These are phyloP conservation scores for Leccinum barrowsii DNA, from an alignment of 768 basidiomycete genomes.

Conservation along the genomic window DNA sequence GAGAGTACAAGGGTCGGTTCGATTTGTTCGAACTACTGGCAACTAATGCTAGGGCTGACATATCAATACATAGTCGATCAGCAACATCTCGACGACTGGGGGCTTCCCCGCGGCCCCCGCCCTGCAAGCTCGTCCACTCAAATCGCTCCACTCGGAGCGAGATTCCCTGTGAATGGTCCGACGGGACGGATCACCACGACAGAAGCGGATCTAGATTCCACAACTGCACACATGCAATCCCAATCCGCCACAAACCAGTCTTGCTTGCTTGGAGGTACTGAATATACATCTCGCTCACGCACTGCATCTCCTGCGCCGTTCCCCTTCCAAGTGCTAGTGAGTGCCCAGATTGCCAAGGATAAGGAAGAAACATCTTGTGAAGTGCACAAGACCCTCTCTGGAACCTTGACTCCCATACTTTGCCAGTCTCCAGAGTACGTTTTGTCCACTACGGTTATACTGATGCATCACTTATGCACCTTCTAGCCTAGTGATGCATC, in stretches of 20 bases:
- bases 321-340: not conserved
- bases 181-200: not conserved
- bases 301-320: too few species aligned
- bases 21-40: not conserved
- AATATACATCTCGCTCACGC: too few species aligned
- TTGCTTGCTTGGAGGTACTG: too few species aligned
- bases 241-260: not conserved
- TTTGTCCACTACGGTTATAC: not conserved
- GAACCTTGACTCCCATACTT: not conserved
- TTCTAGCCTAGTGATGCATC: too few species aligned
- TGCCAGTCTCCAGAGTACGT: not conserved
- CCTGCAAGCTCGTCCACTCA: constrained; percentile 17
- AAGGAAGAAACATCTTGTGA: not conserved
- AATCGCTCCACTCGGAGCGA: not conserved
- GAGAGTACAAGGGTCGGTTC: constrained; percentile 73
- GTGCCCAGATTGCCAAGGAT: not conserved
- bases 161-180: not conserved
- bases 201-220: not conserved
- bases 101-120: constrained; percentile 38
- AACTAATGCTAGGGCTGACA: constrained; percentile 8
- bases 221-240: not conserved
- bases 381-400: not conserved
- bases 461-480: not conserved
- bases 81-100: constrained; percentile 33
- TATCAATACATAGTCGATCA: constrained; percentile 53